Conservation (phyloP, 148 eudicot genomes). For the Hydrangea macrophylla region DNA sequence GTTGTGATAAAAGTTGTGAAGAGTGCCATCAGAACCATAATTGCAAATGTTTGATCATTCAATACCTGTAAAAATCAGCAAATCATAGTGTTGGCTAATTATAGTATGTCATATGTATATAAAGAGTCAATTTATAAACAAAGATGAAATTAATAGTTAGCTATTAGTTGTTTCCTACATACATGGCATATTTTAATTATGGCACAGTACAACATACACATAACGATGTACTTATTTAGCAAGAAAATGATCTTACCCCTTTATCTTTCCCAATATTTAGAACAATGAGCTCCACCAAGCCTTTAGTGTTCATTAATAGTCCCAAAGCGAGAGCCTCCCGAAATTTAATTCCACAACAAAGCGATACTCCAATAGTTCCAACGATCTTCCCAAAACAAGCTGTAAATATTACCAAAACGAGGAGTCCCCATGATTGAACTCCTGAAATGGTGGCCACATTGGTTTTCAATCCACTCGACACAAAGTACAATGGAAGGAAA, state of each 20-base stretch:
- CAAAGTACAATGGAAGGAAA: conserved; percentile 37
- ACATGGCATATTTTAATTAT: too few species aligned
- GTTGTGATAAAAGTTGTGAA: conserved; percentile 76
- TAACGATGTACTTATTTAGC: too few species aligned
- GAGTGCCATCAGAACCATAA: conserved; percentile 67
- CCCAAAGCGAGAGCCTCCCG: conserved; percentile 65
- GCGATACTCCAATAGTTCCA: conserved; percentile 26
- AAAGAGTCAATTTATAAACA: too few species aligned
- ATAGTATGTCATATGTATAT: too few species aligned
- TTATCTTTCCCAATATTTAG: conserved; percentile 80
- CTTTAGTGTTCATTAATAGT: conserved; percentile 77
- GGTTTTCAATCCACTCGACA: conserved; percentile 38
- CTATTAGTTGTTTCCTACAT: too few species aligned
- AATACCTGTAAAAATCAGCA: conserved; percentile 59
- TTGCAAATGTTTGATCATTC: conserved; percentile 71
- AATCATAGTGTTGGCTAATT: too few species aligned
- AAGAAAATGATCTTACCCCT: conserved; percentile 34
- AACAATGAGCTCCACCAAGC: conserved; percentile 75
- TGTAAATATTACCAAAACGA: conserved; percentile 30
- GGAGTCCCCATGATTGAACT: conserved; percentile 32
- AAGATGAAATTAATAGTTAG: too few species aligned
- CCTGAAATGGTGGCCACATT: conserved; percentile 29
- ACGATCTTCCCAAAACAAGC: conserved; percentile 34
- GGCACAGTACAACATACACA: too few species aligned
- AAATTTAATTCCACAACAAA: conserved; percentile 25